These are phyloP conservation scores for Fomitopsis schrenkii DNA, from an alignment of 1,284 basidiomycete species.

Conservation along the genomic window DNA sequence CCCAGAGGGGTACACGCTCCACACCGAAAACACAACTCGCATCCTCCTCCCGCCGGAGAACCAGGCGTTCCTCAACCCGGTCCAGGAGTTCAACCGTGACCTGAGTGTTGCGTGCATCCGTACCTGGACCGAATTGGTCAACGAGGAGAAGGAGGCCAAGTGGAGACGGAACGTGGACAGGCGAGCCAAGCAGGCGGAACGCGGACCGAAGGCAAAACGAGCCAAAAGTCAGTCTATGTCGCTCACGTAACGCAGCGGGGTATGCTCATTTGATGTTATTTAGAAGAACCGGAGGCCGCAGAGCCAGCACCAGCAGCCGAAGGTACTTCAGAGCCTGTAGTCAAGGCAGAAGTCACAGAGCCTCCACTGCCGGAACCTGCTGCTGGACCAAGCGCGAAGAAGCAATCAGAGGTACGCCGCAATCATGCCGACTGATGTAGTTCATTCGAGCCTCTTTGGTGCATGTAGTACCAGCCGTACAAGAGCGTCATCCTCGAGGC, in stretches of 20 bases:
- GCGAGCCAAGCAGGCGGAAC: conserved; percentile 27
- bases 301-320: not conserved
- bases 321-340: not conserved
- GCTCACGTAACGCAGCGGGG: not conserved
- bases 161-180: conserved; percentile 47
- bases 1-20: conserved; percentile 75
- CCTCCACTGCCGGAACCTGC: not conserved
- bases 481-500: conserved; percentile 90
- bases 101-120: conserved; percentile 87
- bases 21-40: conserved; percentile 83
- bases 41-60: conserved; percentile 76
- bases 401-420: conserved; percentile 12
- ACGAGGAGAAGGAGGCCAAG: conserved; percentile 61
- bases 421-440: not conserved
- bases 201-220: conserved; percentile 26
- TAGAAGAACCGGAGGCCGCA: conserved; percentile 2
- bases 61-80: conserved; percentile 93
- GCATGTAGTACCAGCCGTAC: conserved; percentile 35
- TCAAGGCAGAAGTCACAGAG: not conserved
- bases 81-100: conserved; percentile 98
- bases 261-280: not conserved
- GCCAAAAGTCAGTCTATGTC: conserved; percentile 18
- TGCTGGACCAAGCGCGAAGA: not conserved
- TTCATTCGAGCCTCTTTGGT: not conserved
- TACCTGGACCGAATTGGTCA: conserved; percentile 77